A percentile compares a stretch with the other conserved stretches of the same genome.
Conservation (phyloP, 2,329 filamentous ascomycete species). For the Fusarium ambrosium region DNA sequence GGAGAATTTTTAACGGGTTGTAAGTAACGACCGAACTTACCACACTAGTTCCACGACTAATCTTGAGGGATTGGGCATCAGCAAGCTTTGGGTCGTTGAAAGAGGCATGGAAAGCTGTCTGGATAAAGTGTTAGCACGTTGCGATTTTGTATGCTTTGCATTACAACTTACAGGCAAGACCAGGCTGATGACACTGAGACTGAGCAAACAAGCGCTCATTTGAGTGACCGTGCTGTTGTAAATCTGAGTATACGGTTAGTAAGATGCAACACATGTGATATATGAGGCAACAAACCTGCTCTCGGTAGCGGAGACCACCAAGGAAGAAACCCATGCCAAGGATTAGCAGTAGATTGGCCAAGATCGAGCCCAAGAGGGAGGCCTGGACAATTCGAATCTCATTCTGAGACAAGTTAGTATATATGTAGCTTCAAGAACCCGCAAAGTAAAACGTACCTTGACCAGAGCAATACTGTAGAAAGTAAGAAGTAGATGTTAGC, state of each 20-base stretch:
- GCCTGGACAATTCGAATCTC: slow-evolving; percentile 94
- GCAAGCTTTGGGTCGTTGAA: slow-evolving; percentile 75
- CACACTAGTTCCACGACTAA: slow-evolving; percentile 91
- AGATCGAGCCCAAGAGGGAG: slow-evolving; percentile 88
- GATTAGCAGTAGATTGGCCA: slow-evolving; percentile 89
- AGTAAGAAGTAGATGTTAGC: slow-evolving; percentile 33
- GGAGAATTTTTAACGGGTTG: not conserved
- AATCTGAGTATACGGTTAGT: slow-evolving; percentile 63
- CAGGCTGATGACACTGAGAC: slow-evolving; percentile 89
- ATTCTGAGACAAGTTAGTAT: slow-evolving; percentile 58
- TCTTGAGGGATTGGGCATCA: slow-evolving; percentile 80
- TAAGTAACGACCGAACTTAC: slow-evolving; percentile 60
- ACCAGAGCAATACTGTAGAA: slow-evolving; percentile 77
- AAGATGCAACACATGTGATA: no score
- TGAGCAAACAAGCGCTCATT: slow-evolving; percentile 94
- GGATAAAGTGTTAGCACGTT: slow-evolving; percentile 49
- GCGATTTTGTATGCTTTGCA: slow-evolving; percentile 49
- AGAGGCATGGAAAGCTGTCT: slow-evolving; percentile 93
- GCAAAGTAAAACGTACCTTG: slow-evolving; percentile 60
- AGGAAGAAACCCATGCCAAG: slow-evolving; percentile 92
- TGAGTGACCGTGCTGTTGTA: slow-evolving; percentile 97
- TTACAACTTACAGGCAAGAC: slow-evolving; percentile 77
- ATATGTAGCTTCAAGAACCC: not conserved
- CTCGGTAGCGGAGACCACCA: slow-evolving; percentile 86
- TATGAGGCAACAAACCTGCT: slow-evolving; percentile 70